Evolutionary conservation across 1,139 yeast species (phyloP), one percentile per base, ranked within the genome.

Genomic region (Entelexis paramagnoliae): DNA sequence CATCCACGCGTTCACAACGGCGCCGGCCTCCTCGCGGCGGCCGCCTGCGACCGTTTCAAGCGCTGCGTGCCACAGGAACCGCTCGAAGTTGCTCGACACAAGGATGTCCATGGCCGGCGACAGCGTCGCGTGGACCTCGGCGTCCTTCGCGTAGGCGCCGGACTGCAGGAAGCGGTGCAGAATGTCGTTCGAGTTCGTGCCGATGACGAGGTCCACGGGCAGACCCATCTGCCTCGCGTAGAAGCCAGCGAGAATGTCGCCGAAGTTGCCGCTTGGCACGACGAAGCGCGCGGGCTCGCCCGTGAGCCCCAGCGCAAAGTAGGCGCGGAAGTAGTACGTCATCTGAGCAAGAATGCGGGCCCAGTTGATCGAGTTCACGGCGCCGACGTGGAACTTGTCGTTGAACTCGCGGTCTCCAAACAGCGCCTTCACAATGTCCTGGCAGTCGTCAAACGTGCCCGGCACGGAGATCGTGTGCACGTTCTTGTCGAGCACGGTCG

Each of bases 31-130:
- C 43, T 71, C 69, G 61, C 82, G 84, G 57, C 77, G 73, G 42
- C 51, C 54, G 20, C 69, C 67, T 28, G 78, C 74, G 39, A 80
- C 74, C 56, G 76, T 76, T 61, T 83, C 83, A 66, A 91, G 80
- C 26, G 89, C 85, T 64, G 88, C 78, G 65, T 86, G 88, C 98
- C 98, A 91, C 60, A 91, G 75, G 65, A 89, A 79, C 68, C 99
- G 83, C 73, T 91, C 99, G 65, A 91, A 91, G 69, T 91, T 91
- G 32, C 95, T 85, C 13, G 96, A 88, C 55, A 91, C 87, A 61
- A 87, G 77, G 62, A 91, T 91, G 67, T 91, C 99, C 99, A 91
- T 91, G 34, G 99, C 99, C 58, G 99, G 99, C 1, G 96, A 86
- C 61, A 81, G 73, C 17, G 98, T 89, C 24, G 93, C 87, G 66